Conservation (phyloP, 2,329 filamentous ascomycete species). For the Fusarium praegraminearum region DNA sequence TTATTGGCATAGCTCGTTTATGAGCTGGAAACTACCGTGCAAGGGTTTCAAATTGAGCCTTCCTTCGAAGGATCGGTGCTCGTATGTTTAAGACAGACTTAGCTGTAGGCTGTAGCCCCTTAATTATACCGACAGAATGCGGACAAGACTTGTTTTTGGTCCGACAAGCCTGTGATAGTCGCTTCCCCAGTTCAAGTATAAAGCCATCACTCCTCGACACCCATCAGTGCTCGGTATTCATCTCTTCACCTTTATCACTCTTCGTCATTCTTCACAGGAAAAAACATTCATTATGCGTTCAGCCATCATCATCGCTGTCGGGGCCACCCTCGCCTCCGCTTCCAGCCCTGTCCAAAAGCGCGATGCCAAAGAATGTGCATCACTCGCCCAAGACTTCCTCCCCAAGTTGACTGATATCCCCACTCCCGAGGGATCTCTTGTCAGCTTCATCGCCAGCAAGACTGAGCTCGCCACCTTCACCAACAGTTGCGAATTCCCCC, state of each 20-base stretch:
- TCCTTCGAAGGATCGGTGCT: neutral
- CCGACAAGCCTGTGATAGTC: neutral
- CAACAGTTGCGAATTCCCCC: slow-evolving; percentile 44
- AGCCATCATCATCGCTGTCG: slow-evolving; percentile 27
- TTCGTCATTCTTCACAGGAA: neutral
- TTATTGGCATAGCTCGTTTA: neutral
- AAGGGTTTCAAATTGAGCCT: neutral
- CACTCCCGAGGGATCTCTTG: slow-evolving; percentile 33
- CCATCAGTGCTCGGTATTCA: neutral
- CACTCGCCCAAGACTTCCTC: slow-evolving; percentile 35
- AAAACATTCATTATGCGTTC: slow-evolving; percentile 18
- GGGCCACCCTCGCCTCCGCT: slow-evolving; percentile 23
- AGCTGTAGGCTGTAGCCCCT: too few relatives aligned
- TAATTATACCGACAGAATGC: neutral
- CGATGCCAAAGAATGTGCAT: slow-evolving; percentile 36
- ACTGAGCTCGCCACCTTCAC: slow-evolving; percentile 40
- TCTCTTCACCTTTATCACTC: neutral
- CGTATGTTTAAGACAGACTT: neutral
- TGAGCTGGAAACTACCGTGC: neutral
- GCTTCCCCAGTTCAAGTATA: neutral
- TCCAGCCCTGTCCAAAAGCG: slow-evolving; percentile 32
- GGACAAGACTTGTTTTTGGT: neutral
- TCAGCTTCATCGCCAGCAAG: slow-evolving; percentile 35
- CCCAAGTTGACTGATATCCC: slow-evolving; percentile 41
- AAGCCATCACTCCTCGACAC: neutral